A percentile compares a stretch with the other conserved stretches of the same genome.
These are phyloP conservation scores for Hanseniaspora nectarophila DNA, from an alignment of 805 yeast genomes.

Conservation along the genomic window DNA sequence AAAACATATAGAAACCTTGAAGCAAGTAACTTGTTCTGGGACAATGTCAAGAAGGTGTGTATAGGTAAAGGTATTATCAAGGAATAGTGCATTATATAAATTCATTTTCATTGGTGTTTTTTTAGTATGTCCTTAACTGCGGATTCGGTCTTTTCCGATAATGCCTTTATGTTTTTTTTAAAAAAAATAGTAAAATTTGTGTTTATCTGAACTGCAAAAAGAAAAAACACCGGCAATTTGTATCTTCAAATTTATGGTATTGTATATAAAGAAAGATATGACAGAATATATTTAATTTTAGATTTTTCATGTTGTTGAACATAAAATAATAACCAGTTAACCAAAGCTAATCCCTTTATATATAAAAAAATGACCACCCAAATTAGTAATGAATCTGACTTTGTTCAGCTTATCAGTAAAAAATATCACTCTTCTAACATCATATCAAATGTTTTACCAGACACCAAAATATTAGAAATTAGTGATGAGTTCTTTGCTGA, in stretches of 20 bases:
- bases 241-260: too few species aligned
- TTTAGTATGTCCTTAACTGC: neutral
- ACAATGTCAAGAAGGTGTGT: conserved; percentile 57
- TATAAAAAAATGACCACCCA: conserved; percentile 1
- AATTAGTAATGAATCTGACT: conserved; percentile 15
- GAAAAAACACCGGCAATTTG: too few species aligned
- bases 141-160: neutral
- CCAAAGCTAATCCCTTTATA: neutral
- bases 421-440: conserved; percentile 41
- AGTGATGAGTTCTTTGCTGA: conserved; percentile 95
- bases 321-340: too few species aligned
- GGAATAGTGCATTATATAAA: neutral
- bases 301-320: too few species aligned
- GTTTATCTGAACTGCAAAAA: neutral
- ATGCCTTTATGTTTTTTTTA: neutral
- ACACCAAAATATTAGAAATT: conserved; percentile 50
- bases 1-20: conserved; percentile 82
- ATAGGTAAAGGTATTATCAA: conserved; percentile 46
- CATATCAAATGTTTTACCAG: conserved; percentile 68
- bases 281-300: too few species aligned
- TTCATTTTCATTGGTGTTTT: too few species aligned
- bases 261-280: too few species aligned
- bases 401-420: conserved; percentile 16
- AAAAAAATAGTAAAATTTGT: neutral
- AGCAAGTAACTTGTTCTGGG: conserved; percentile 78